These are phyloP conservation scores for Parietaria judaica DNA, from an alignment of 306 rosid genomes.

Conservation along the genomic window DNA sequence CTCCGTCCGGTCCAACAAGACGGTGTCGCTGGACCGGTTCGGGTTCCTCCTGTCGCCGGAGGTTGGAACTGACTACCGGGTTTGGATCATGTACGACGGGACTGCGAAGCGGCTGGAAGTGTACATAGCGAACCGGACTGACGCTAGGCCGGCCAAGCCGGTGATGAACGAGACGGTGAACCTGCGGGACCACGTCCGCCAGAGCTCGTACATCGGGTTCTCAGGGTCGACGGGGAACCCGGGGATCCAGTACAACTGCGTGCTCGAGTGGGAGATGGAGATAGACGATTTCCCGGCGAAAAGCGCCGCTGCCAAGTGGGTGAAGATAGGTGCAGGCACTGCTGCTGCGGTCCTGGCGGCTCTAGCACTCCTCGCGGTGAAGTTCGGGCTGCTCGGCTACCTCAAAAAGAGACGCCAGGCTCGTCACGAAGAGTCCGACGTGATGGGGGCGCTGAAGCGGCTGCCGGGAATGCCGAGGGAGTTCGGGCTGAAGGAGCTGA, in stretches of 20 bases:
- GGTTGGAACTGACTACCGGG: not conserved
- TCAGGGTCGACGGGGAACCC: slow-evolving; percentile 37
- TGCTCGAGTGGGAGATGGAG: slow-evolving; percentile 30
- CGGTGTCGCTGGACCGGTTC: slow-evolving; percentile 10
- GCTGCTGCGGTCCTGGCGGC: slow-evolving; percentile 20
- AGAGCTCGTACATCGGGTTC: slow-evolving; percentile 35
- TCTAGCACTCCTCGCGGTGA: slow-evolving; percentile 10
- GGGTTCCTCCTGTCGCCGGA: slow-evolving; percentile 23
- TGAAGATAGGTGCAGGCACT: slow-evolving; percentile 24
- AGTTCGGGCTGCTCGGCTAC: slow-evolving; percentile 11
- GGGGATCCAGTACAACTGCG: slow-evolving; percentile 27
- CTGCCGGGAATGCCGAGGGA: slow-evolving; percentile 47
- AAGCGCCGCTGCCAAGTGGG: slow-evolving; percentile 8
- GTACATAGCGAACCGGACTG: slow-evolving; percentile 22
- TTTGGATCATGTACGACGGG: slow-evolving; percentile 32
- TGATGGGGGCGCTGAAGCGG: slow-evolving; percentile 24
- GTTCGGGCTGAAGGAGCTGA: slow-evolving; percentile 36
- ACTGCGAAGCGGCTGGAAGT: slow-evolving; percentile 29
- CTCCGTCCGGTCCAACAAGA: slow-evolving; percentile 24
- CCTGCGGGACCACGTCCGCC: slow-evolving; percentile 18
- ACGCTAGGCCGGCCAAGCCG: slow-evolving; percentile 20
- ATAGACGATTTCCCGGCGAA: slow-evolving; percentile 14
- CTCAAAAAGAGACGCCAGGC: slow-evolving; percentile 19
- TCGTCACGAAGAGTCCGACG: slow-evolving; percentile 22
- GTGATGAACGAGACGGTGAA: slow-evolving; percentile 24